Conservation (phyloP, 78 protist genomes). For the Dictyostelium brefeldianum region DNA sequence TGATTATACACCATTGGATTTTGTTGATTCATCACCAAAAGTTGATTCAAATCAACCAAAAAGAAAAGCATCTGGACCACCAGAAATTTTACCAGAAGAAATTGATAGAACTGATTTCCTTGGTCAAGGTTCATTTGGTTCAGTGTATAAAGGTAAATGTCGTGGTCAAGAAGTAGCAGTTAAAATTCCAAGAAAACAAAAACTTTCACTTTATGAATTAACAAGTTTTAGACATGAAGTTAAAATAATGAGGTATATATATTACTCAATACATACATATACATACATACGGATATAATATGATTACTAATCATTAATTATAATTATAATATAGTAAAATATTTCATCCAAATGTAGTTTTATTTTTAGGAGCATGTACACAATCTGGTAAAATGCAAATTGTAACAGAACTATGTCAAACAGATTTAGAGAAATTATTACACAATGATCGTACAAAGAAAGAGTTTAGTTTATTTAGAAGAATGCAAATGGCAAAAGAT, state of each 20-base stretch:
- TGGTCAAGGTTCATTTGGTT: conserved; percentile 86
- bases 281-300: background rate
- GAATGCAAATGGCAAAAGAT: conserved; percentile 84
- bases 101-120: conserved; percentile 75
- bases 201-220: conserved; percentile 56
- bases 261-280: background rate
- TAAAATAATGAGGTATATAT: conserved; percentile 74
- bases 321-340: conserved; percentile 35
- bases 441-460: conserved; percentile 61
- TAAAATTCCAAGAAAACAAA: conserved; percentile 83
- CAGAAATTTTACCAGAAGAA: conserved; percentile 82
- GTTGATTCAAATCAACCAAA: conserved; percentile 47
- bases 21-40: conserved; percentile 62
- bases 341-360: conserved; percentile 87
- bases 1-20: conserved; percentile 69
- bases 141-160: conserved; percentile 85
- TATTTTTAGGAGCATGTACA: conserved; percentile 85
- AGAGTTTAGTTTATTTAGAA: conserved; percentile 64
- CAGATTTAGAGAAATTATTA: conserved; percentile 77
- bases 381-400: conserved; percentile 80
- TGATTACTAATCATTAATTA: background rate
- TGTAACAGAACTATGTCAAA: conserved; percentile 79
- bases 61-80: conserved; percentile 83
- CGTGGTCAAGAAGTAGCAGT: conserved; percentile 86
- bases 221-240: conserved; percentile 83